Evolutionary conservation across 306 rosid genomes (phyloP).

Genomic region (Acmispon strigosus): DNA sequence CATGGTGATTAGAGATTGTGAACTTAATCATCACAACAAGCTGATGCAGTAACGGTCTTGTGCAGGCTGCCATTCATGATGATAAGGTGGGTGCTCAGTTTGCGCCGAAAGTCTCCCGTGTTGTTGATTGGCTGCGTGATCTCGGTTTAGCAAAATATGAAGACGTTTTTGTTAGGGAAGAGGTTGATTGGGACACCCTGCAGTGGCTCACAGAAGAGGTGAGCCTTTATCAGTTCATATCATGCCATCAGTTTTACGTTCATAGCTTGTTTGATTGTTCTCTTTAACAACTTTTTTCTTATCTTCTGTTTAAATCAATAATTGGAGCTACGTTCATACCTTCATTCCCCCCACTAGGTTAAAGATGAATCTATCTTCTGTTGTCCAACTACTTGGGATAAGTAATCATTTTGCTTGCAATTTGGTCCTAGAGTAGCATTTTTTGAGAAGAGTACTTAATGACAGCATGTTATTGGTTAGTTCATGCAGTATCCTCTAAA

Average conservation of each 20-base stretch:
- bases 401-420: slow-evolving; percentile 3
- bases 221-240: not conserved
- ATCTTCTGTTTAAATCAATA: not conserved
- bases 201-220: slow-evolving; percentile 90
- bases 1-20: not conserved
- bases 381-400: not conserved
- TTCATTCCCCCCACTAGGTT: not conserved
- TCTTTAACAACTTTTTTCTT: not conserved
- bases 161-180: slow-evolving; percentile 64
- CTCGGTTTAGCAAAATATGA: slow-evolving; percentile 67
- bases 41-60: not conserved
- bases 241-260: not conserved
- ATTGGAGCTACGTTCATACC: not conserved
- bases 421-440: slow-evolving; percentile 13
- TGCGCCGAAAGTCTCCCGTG: slow-evolving; percentile 30
- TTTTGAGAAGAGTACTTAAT: not conserved
- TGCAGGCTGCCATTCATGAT: slow-evolving; percentile 35
- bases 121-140: slow-evolving; percentile 54
- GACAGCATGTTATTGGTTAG: not conserved
- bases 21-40: not conserved
- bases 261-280: not conserved
- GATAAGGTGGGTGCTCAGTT: slow-evolving; percentile 31
- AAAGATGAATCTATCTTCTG: not conserved
- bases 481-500: no score
- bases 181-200: slow-evolving; percentile 75